Conservation (phyloP, 2,329 filamentous ascomycete species). For the Seiridium cupressi region DNA sequence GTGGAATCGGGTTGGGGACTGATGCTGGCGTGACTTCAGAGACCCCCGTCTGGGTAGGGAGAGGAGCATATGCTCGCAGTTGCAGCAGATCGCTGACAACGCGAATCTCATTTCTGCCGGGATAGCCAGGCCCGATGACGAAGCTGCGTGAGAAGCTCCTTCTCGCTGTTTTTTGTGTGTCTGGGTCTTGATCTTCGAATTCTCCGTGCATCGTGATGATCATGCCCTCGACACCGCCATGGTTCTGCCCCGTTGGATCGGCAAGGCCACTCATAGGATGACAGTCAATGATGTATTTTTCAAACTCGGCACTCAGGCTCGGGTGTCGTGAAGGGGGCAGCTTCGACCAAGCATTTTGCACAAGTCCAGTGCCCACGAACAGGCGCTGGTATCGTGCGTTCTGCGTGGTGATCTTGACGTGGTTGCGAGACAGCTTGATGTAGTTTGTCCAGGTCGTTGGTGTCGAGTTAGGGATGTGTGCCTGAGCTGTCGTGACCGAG, state of each 20-base stretch:
- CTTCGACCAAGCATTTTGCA: conserved; percentile 65
- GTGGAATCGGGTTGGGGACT: conserved; percentile 35
- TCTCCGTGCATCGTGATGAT: conserved; percentile 79
- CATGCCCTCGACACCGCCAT: conserved; percentile 71
- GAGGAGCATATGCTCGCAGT: conserved; percentile 61
- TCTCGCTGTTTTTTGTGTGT: conserved; percentile 55
- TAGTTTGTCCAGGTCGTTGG: conserved; percentile 68
- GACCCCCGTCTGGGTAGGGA: conserved; percentile 35
- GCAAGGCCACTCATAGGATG: conserved; percentile 69
- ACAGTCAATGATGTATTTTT: conserved; percentile 82
- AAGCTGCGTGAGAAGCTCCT: conserved; percentile 83
- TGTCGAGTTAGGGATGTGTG: conserved; percentile 43
- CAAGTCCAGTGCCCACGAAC: conserved; percentile 62
- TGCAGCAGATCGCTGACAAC: conserved; percentile 79
- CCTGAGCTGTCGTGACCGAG: conserved; percentile 63
- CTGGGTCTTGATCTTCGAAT: conserved; percentile 70
- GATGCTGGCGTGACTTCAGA: conserved; percentile 19
- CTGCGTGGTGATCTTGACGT: conserved; percentile 64
- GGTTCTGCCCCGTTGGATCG: conserved; percentile 64
- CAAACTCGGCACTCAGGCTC: conserved; percentile 61
- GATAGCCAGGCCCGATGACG: conserved; percentile 71
- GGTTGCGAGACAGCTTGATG: conserved; percentile 75
- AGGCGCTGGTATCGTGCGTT: conserved; percentile 63
- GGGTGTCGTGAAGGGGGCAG: conserved; percentile 76
- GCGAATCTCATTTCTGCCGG: conserved; percentile 62